These are phyloP conservation scores for Aurifilum marmelostoma DNA, from an alignment of 2,329 filamentous ascomycete species.

Conservation along the genomic window DNA sequence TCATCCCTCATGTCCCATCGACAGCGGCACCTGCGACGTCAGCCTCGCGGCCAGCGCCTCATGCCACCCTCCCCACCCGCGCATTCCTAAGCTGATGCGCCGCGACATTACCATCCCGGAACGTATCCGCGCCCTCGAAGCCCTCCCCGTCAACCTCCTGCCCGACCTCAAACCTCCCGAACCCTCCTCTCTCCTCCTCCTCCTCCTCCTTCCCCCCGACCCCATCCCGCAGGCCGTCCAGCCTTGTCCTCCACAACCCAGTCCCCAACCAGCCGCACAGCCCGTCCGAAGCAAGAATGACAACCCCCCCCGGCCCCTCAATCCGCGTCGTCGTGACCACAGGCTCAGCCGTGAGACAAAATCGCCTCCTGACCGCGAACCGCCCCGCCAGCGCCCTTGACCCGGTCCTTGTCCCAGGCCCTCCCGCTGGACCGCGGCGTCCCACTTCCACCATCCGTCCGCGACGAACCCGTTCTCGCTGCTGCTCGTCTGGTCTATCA, in stretches of 20 bases:
- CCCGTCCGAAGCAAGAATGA: slow-evolving; percentile 71
- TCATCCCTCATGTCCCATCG: slow-evolving; percentile 70
- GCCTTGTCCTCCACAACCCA: slow-evolving; percentile 46
- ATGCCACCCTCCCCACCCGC: slow-evolving; percentile 73
- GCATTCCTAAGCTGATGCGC: slow-evolving; percentile 82
- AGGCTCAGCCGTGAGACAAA: slow-evolving; percentile 70
- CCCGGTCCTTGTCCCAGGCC: background rate
- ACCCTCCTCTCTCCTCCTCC: background rate
- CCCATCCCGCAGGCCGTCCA: background rate
- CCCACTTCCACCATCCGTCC: slow-evolving; percentile 71
- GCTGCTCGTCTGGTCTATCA: slow-evolving; percentile 67
- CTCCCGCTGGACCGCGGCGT: slow-evolving; percentile 40
- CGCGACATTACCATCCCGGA: slow-evolving; percentile 72
- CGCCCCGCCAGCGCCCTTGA: slow-evolving; percentile 39
- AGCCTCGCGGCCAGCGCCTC: slow-evolving; percentile 75
- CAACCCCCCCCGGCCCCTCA: slow-evolving; percentile 43
- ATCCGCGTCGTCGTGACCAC: slow-evolving; percentile 62
- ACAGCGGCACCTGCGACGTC: slow-evolving; percentile 71
- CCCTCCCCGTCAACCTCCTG: background rate
- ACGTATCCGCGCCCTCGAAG: background rate
- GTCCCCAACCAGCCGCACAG: slow-evolving; percentile 47
- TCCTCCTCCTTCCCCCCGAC: background rate
- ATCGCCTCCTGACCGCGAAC: slow-evolving; percentile 57
- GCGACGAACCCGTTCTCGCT: slow-evolving; percentile 66
- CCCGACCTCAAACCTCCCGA: background rate